These are phyloP conservation scores for Candida nitratophila DNA, from an alignment of 805 yeast species.

Conservation along the genomic window DNA sequence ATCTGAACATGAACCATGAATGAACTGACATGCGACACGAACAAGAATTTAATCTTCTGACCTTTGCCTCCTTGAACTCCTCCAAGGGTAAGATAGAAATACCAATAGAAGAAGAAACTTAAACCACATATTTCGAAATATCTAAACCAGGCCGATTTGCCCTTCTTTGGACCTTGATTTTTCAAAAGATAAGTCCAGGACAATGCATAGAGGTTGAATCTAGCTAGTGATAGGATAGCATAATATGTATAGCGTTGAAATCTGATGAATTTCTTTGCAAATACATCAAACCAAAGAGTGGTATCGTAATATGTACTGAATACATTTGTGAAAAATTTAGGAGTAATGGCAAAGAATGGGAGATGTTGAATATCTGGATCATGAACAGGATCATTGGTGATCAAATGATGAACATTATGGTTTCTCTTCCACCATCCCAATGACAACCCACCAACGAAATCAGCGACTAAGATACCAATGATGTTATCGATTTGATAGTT, in stretches of 20 bases:
- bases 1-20: constrained; percentile 94
- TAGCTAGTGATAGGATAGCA: constrained; percentile 72
- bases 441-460: constrained; percentile 81
- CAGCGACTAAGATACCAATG: constrained; percentile 66
- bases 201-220: constrained; percentile 76
- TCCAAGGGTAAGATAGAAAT: constrained; percentile 57
- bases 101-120: constrained; percentile 71
- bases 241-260: constrained; percentile 68
- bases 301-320: constrained; percentile 78
- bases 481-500: constrained; percentile 69
- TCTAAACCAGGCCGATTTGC: constrained; percentile 82
- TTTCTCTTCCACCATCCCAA: constrained; percentile 94
- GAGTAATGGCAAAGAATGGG: constrained; percentile 84
- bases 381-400: constrained; percentile 90
- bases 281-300: constrained; percentile 56
- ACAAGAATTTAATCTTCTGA: constrained; percentile 49
- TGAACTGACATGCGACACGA: constrained; percentile 73
- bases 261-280: constrained; percentile 53
- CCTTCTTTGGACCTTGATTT: constrained; percentile 76
- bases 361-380: constrained; percentile 93
- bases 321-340: constrained; percentile 58
- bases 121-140: constrained; percentile 72
- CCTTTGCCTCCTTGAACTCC: constrained; percentile 40
- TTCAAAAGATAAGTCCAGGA: constrained; percentile 70
- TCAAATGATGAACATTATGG: constrained; percentile 87